These are phyloP conservation scores for Lunasporangiospora selenospora DNA, from an alignment of 192 early-diverging fungal genomes.

Conservation along the genomic window DNA sequence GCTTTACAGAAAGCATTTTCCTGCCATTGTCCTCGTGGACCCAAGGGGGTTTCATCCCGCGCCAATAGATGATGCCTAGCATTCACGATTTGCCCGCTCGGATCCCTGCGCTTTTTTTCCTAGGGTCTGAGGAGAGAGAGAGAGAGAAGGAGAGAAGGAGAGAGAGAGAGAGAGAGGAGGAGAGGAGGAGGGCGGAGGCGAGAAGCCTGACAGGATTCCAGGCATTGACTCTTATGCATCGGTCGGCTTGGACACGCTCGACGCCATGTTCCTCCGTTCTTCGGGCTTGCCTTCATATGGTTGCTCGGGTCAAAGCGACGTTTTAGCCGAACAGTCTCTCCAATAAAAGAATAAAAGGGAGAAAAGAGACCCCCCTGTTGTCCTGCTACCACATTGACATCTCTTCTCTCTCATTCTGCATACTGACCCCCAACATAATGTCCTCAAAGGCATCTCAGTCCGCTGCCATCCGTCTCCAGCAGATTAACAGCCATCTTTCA, in stretches of 20 bases:
- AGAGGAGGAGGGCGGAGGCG: background rate
- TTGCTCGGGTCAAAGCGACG: too few species aligned
- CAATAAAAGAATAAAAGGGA: too few species aligned
- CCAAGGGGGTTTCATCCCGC: too few species aligned
- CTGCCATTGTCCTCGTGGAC: too few species aligned
- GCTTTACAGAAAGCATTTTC: too few species aligned
- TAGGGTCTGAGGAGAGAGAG: background rate
- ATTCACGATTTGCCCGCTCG: too few species aligned
- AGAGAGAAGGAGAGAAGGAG: background rate
- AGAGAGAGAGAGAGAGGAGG: background rate
- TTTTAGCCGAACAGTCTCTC: too few species aligned
- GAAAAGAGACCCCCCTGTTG: too few species aligned
- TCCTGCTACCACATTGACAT: too few species aligned
- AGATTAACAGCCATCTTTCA: conserved; percentile 25
- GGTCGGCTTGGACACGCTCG: background rate
- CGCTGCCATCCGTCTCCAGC: conserved; percentile 30
- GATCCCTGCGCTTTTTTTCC: background rate
- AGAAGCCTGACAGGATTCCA: too few species aligned
- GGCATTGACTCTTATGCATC: too few species aligned
- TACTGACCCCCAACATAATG: conserved; percentile 3
- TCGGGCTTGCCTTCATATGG: background rate
- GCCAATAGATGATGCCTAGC: too few species aligned
- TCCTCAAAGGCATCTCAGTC: background rate
- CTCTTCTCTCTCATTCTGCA: background rate
- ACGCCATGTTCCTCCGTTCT: background rate